Conservation (phyloP, 192 early-diverging fungal genomes). For the Umbelopsis vinacea region DNA sequence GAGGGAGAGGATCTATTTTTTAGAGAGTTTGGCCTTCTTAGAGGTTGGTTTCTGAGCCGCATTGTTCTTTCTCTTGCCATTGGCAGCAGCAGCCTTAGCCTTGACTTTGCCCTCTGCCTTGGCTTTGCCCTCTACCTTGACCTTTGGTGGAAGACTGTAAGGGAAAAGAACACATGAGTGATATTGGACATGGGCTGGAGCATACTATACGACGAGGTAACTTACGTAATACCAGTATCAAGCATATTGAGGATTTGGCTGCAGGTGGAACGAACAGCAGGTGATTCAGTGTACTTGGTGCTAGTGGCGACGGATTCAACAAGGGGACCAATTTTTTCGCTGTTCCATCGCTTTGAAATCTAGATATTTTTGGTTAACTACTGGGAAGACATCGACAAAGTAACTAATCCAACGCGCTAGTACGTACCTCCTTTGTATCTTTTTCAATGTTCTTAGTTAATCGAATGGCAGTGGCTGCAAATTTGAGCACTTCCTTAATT, state of each 20-base stretch:
- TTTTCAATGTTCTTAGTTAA: slow-evolving; percentile 42
- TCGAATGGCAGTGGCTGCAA: slow-evolving; percentile 40
- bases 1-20: slow-evolving; percentile 13
- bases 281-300: slow-evolving; percentile 35
- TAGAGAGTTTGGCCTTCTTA: slow-evolving; percentile 19
- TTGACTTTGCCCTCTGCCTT: slow-evolving; percentile 42
- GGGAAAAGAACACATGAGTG: background rate
- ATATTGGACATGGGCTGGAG: background rate
- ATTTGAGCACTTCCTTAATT: slow-evolving; percentile 47
- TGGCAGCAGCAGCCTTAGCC: slow-evolving; percentile 30
- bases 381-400: slow-evolving; percentile 2
- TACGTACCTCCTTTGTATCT: slow-evolving; percentile 24
- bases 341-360: slow-evolving; percentile 38
- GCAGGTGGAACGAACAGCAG: slow-evolving; percentile 42
- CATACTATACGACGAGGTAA: slow-evolving; percentile 27
- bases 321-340: slow-evolving; percentile 39
- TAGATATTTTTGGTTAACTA: background rate
- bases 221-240: slow-evolving; percentile 44
- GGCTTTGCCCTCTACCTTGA: slow-evolving; percentile 42
- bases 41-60: slow-evolving; percentile 31
- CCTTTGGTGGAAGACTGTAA: slow-evolving; percentile 31
- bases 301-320: slow-evolving; percentile 39
- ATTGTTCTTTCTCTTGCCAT: slow-evolving; percentile 42
- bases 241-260: slow-evolving; percentile 45
- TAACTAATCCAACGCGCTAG: background rate